phyloP scores from a whole-genome alignment of 306 rosid genomes.

The Begonia masoniana region DNA sequence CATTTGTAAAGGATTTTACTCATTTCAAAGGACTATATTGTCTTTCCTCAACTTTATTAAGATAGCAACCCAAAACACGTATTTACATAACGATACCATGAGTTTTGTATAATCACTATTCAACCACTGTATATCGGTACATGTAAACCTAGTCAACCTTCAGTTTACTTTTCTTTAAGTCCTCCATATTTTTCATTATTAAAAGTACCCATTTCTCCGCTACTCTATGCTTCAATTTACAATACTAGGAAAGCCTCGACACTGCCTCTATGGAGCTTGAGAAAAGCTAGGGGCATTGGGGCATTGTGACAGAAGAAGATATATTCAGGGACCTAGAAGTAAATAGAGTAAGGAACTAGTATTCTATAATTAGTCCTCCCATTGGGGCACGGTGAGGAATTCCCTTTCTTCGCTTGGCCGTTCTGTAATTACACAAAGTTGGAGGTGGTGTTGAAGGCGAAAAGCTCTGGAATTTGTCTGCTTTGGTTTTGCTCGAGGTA shows the following conservation, averaged over 20 bases:
- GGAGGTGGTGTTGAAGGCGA: slow-evolving; percentile 91
- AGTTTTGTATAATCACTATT: slow-evolving; percentile 36
- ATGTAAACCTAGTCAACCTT: slow-evolving; percentile 2
- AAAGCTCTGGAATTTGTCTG: slow-evolving; percentile 38
- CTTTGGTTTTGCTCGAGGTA: slow-evolving; percentile 14
- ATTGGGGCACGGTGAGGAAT: slow-evolving; percentile 91
- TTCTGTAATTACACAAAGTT: slow-evolving; percentile 61
- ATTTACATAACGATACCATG: slow-evolving; percentile 55
- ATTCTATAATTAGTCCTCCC: slow-evolving; percentile 77
- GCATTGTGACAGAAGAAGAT: not conserved
- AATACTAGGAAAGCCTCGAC: slow-evolving; percentile 14
- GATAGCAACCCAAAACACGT: slow-evolving; percentile 5
- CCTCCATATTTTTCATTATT: slow-evolving; percentile 31
- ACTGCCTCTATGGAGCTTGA: too few species aligned
- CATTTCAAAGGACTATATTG: slow-evolving; percentile 30
- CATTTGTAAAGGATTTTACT: not conserved
- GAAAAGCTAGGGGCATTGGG: slow-evolving; percentile 27
- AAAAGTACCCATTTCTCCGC: slow-evolving; percentile 6
- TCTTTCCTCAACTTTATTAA: slow-evolving; percentile 16
- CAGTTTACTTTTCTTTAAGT: slow-evolving; percentile 6
- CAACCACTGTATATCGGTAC: slow-evolving; percentile 3
- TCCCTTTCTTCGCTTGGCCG: slow-evolving; percentile 91
- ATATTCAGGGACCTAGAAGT: slow-evolving; percentile 4
- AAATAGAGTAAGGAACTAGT: slow-evolving; percentile 38
- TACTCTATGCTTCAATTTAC: slow-evolving; percentile 34